Base-by-base conservation (phyloP, 192 early-diverging fungal genomes). In the Diversispora epigaea region DNA sequence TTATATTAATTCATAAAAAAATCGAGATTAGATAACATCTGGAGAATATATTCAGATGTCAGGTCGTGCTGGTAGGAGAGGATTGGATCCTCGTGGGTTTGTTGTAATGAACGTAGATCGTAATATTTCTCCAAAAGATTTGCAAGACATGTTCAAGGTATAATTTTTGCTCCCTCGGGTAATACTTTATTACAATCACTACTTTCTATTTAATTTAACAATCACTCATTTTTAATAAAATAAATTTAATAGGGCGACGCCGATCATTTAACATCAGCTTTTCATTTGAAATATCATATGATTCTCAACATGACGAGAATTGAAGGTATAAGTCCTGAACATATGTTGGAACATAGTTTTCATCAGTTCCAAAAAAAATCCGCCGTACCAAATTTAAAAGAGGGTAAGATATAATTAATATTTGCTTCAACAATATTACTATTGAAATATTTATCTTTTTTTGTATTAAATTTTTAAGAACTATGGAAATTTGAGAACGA, bases 11-110 rank as follows among this genome's bases (percentile, higher is more conserved):
- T 62, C 62, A 3, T 75, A 49, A n/a, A 17, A 52, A 39, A 32
- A 32, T 21, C 39, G 21, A 46, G 54, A 43, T 22, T 6, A 72
- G 84, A 80, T 86, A 19, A 88, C 89, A 67, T 88, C 88, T 44
- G 97, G 97, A 77, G 97, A 99, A 84, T 99, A 99, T 82, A 99
- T 98, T 82, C 97, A 99, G 83, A 99, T 99, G 97, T 94, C 92
- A 79, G 97, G 97, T 55, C 93, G 97, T 79, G 97, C 97, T 14
- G 97, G 97, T 66, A 88, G 97, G 49, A 91, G 97, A 84, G 97
- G 97, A 39, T 84, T 97, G 54, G 97, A 99, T 87, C 95, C 97
- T 68, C 92, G 95, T 68, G 97, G 97, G 65, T 91, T 97, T 40
- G 97, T 99, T 8, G 96, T 99, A 73, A 83, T 99, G 80, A 98